Percentiles rank a stretch among this genome's conserved stretches.
phyloP scores from a whole-genome alignment of 139 green algal species.

The Chlorella sp. region DNA sequence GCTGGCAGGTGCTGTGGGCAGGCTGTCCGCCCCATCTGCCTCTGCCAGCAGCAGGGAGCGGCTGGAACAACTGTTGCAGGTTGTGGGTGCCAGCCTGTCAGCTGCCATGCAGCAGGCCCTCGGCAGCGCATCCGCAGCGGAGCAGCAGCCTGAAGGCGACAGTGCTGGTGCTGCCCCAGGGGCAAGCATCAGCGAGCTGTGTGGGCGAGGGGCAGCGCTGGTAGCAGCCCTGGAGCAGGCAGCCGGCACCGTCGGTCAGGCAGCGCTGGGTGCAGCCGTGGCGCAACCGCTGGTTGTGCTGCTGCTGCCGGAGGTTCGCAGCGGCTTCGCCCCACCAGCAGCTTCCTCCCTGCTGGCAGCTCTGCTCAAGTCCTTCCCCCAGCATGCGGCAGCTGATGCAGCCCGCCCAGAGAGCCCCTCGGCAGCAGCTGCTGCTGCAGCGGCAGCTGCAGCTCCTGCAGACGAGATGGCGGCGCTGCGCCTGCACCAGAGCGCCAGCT shows the following conservation, averaged over 20 bases:
- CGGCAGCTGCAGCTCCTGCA: not conserved
- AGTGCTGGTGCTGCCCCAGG: not conserved
- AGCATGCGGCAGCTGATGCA: constrained; percentile 11
- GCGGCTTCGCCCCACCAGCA: not conserved
- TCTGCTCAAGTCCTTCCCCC: constrained; percentile 37
- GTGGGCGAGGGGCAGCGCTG: not conserved
- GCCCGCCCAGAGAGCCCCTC: not conserved
- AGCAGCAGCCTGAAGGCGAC: not conserved
- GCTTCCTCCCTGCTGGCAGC: constrained; percentile 31
- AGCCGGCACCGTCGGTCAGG: not conserved
- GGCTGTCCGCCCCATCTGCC: not conserved
- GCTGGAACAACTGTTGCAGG: constrained; percentile 19
- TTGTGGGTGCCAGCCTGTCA: constrained; percentile 1
- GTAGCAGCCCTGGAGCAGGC: constrained; percentile 16
- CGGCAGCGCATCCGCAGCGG: too few species aligned
- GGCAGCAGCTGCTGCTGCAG: not conserved
- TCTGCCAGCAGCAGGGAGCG: not conserved
- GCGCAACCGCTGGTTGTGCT: constrained; percentile 11
- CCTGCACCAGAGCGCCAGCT: constrained; percentile 38
- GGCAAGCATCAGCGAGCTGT: not conserved
- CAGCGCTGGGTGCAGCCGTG: not conserved
- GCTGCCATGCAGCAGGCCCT: constrained; percentile 23
- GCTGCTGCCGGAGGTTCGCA: constrained; percentile 41
- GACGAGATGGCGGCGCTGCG: not conserved
- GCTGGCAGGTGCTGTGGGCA: not conserved